Evolutionary conservation across 1,284 basidiomycete genomes (phyloP).

Genomic region (Peniophora sp.): DNA sequence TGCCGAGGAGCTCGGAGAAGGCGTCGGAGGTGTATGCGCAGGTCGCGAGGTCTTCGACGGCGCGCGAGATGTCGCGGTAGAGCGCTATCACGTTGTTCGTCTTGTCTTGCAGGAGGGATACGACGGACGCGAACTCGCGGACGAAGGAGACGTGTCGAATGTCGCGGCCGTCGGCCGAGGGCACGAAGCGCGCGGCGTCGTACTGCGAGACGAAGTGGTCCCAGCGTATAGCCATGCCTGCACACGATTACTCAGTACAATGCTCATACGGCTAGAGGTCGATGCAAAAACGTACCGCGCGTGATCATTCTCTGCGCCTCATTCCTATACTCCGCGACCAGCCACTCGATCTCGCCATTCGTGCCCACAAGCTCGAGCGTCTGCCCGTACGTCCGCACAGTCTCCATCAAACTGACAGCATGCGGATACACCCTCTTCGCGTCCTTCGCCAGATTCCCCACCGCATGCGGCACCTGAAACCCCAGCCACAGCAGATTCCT

Average conservation of each 20-base stretch:
- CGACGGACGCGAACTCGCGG: conserved; percentile 88
- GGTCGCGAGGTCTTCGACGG: conserved; percentile 81
- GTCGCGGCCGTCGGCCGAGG: conserved; percentile 71
- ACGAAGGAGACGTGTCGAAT: conserved; percentile 90
- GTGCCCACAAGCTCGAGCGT: conserved; percentile 84
- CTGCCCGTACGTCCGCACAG: conserved; percentile 93
- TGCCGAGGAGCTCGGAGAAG: conserved; percentile 71
- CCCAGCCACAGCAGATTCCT: conserved; percentile 93
- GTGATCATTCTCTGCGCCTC: conserved; percentile 87
- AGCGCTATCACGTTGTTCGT: conserved; percentile 90
- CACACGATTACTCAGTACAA: background rate
- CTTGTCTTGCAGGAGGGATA: conserved; percentile 88
- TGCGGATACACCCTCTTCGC: conserved; percentile 97
- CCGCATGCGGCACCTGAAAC: conserved; percentile 91
- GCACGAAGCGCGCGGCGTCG: conserved; percentile 69
- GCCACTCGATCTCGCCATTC: conserved; percentile 86
- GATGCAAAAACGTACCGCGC: conserved; percentile 48
- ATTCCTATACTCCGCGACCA: conserved; percentile 89
- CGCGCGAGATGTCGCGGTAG: conserved; percentile 78
- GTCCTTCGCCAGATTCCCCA: conserved; percentile 95
- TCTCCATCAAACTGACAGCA: conserved; percentile 98
- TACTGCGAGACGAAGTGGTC: conserved; percentile 94
- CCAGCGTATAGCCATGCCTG: conserved; percentile 92
- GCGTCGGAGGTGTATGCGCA: conserved; percentile 82
- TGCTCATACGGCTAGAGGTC: background rate